Conservation (phyloP, 2,329 filamentous ascomycete species). For the Aspergillus intermedius region DNA sequence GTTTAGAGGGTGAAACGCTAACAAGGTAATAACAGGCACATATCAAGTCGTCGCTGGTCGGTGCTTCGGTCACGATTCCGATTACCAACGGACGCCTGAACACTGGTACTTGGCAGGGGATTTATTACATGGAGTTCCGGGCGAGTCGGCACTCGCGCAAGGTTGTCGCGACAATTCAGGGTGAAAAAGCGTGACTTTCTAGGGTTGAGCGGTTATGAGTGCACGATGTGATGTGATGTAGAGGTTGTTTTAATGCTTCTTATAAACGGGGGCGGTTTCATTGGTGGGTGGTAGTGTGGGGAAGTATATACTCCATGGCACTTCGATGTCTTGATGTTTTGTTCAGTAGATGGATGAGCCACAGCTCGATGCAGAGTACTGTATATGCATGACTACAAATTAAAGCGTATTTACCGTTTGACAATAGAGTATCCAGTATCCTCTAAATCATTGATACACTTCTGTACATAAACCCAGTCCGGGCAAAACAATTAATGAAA, state of each 20-base stretch:
- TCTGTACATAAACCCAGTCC: conserved; percentile 30
- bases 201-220: conserved; percentile 11
- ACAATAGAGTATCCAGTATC: background rate
- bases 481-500: conserved; percentile 18
- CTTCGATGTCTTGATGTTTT: conserved; percentile 3
- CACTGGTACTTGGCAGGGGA: conserved; percentile 60
- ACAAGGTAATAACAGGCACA: conserved; percentile 57
- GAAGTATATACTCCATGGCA: background rate
- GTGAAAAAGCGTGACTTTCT: conserved; percentile 53
- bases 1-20: background rate
- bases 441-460: conserved; percentile 15
- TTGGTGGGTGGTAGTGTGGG: background rate
- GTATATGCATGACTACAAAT: no score
- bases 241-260: background rate
- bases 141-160: conserved; percentile 67
- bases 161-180: conserved; percentile 90
- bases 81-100: conserved; percentile 77
- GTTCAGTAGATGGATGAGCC: background rate
- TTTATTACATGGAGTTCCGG: conserved; percentile 93
- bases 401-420: background rate
- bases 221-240: background rate
- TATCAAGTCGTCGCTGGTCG: conserved; percentile 84
- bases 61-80: conserved; percentile 82
- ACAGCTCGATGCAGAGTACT: no score
- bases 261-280: background rate